Conservation (phyloP, 2,329 filamentous ascomycete genomes). For the Blumeria hordei region DNA sequence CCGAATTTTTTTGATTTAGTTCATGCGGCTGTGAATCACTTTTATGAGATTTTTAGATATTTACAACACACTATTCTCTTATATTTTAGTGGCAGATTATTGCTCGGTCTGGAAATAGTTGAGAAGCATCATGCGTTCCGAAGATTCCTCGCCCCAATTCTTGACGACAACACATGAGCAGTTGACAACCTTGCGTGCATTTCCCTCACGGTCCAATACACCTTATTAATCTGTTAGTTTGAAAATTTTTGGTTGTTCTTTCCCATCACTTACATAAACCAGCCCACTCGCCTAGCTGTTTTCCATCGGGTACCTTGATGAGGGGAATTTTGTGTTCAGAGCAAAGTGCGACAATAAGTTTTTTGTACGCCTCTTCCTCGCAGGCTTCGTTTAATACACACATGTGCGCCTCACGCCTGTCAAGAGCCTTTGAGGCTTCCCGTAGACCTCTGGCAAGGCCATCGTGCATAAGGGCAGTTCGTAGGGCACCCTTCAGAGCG, state of each 20-base stretch:
- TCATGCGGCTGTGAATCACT: too few relatives aligned
- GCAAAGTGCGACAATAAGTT: slow-evolving; percentile 96
- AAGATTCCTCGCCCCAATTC: slow-evolving; percentile 99
- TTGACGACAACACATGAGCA: slow-evolving; percentile 99
- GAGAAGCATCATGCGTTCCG: slow-evolving; percentile 95
- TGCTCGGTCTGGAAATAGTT: slow-evolving; percentile 99
- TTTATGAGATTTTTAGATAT: too few relatives aligned
- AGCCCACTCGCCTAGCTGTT: slow-evolving; percentile 99
- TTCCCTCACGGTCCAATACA: slow-evolving; percentile 96
- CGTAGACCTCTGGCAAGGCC: slow-evolving; percentile 95
- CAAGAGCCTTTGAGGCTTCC: slow-evolving; percentile 95
- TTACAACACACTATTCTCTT: too few relatives aligned
- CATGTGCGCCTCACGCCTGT: slow-evolving; percentile 98
- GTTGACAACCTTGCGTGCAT: slow-evolving; percentile 99
- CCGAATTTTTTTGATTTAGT: background rate
- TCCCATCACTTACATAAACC: slow-evolving; percentile 69
- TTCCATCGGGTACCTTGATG: slow-evolving; percentile 99
- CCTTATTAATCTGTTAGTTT: slow-evolving; percentile 19
- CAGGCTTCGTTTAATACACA: slow-evolving; percentile 99
- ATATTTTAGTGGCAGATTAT: slow-evolving; percentile 18
- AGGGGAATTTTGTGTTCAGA: slow-evolving; percentile 98
- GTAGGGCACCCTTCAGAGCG: slow-evolving; percentile 95
- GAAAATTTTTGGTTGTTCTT: too few relatives aligned
- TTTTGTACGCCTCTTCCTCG: slow-evolving; percentile 99
- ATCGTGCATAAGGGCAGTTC: slow-evolving; percentile 98